These are phyloP conservation scores for Straminergon stramineum DNA, from an alignment of 225 moss, liverwort and hornwort species.

Conservation along the genomic window DNA sequence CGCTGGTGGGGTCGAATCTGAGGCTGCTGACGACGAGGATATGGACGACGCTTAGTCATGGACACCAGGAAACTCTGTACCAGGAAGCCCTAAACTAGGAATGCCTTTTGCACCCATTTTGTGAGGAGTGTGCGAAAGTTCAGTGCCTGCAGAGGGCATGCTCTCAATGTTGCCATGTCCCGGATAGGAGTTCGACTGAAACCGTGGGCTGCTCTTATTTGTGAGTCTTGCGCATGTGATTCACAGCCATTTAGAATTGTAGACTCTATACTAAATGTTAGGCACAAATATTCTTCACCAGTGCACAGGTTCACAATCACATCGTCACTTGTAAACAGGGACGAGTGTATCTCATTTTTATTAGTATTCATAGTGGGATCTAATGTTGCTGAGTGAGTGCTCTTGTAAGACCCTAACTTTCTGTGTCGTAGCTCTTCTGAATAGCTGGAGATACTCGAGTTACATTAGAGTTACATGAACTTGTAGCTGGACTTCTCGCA, in stretches of 20 bases:
- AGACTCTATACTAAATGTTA: not conserved
- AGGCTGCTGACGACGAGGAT: conserved; percentile 33
- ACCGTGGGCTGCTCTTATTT: not conserved
- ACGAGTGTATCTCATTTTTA: not conserved
- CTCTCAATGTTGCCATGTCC: not conserved
- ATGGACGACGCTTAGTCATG: conserved; percentile 34
- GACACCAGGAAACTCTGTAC: not conserved
- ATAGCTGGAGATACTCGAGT: not conserved
- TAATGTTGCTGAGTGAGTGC: not conserved
- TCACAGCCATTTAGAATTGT: not conserved
- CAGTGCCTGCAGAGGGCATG: not conserved
- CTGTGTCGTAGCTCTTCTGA: not conserved
- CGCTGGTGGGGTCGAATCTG: conserved; percentile 41
- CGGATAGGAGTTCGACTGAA: not conserved
- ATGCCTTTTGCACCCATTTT: not conserved
- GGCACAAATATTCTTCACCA: not conserved
- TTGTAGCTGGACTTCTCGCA: not conserved
- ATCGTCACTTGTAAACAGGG: not conserved
- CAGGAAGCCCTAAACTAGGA: not conserved
- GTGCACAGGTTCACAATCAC: not conserved
- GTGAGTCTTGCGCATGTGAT: not conserved
- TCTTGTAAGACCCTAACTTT: not conserved
- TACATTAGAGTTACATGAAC: not conserved
- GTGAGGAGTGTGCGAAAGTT: not conserved
- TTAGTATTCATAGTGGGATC: not conserved